Base-by-base conservation (phyloP, 768 basidiomycete species). In the Boletus subparvulus region DNA sequence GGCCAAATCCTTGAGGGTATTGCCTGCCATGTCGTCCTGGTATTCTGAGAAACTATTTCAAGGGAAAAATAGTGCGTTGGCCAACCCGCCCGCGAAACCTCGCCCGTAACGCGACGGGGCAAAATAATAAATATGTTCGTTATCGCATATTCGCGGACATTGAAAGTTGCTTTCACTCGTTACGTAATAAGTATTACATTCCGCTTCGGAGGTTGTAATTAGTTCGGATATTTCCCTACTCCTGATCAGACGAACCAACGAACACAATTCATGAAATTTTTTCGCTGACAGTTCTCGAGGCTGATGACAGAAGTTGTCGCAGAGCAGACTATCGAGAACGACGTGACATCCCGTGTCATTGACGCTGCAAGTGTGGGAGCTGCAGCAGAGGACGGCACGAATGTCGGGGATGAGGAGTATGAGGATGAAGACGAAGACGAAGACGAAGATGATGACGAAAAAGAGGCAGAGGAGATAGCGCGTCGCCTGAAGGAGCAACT, bases 1-100 rank as follows among this genome's bases (percentile, higher is more conserved):
- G 37, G 90, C 80, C 61, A 97, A 73, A 71, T 97, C 94, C 76
- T 93, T 94, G 47, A 84, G 78, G 33, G 92, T 90, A 68, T 87
- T 88, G 16, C 54, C 52, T 54, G 62, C 62, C 70, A 73, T 72
- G 39, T 55, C 44, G 35, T 41, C 37, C 37, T 55, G 54, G 60
- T 69, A 61, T 60, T 50, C 43, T 24, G 36, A 40, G 16, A 39
- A 48, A 3, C 10, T 21, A 17, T 42, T 19, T 7, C 32, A 50
- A 17, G 39, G 21, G 33, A 43, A 43, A 16, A 39, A 50, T 6
- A 12, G 32, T 3, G 40, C 43, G 43, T 16, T 30, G 24, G 37
- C 47, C 41, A 36, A 49, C 21, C 21, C 21, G 21, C 26, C 21
- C 50, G 53, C 16, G 6, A 42, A 44, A 48, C 12, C 11, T 32